Evolutionary conservation across 345 rosid species (phyloP), one percentile per base, ranked within the genome.

Genomic region (Jatropha curcas): DNA sequence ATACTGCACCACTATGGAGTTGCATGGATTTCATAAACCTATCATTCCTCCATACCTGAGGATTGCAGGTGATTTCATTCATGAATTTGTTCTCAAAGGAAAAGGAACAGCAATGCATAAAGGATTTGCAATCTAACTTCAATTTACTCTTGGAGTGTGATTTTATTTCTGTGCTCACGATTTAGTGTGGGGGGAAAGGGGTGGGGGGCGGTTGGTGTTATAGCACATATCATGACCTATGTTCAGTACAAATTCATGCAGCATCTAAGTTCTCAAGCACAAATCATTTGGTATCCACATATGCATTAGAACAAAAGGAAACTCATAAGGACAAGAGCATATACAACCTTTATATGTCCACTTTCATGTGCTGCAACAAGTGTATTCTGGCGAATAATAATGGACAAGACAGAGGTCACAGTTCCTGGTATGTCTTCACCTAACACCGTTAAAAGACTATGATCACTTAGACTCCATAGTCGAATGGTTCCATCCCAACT

Each of bases 401-500:
- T 74, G 63, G 95, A 88, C 75, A 90, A 71, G 72, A 94, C 84
- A 79, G 97, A 81, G 59, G 80, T 72, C 74, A 77, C 72, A 52
- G 73, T 77, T 78, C 95, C 87, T 4, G 81, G 81, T 60, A 77
- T 71, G 70, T 83, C 90, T 65, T 86, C 90, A 45, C 90, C 92
- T 76, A 92, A 80, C 41, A 92, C 90, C 19, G 93, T 82, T 86
- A 94, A 78, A 68, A 87, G 83, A 81, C 88, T 81, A 66, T 90
- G 93, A 83, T 94, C 97, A 83, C 82, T 83, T 45, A 92, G 86
- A 82, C 91, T 86, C 98, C 98, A 92, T 68, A 94, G 81, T 68
- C 92, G 73, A 67, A 94, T 73, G 58, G 91, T 90, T 73, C 98
- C 98, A 83, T 92, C 98, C 94, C 97, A 90, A 77, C 98, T 90